Evolutionary conservation across 495 filamentous ascomycete genomes (phyloP).

Genomic region (Letharia lupina): DNA sequence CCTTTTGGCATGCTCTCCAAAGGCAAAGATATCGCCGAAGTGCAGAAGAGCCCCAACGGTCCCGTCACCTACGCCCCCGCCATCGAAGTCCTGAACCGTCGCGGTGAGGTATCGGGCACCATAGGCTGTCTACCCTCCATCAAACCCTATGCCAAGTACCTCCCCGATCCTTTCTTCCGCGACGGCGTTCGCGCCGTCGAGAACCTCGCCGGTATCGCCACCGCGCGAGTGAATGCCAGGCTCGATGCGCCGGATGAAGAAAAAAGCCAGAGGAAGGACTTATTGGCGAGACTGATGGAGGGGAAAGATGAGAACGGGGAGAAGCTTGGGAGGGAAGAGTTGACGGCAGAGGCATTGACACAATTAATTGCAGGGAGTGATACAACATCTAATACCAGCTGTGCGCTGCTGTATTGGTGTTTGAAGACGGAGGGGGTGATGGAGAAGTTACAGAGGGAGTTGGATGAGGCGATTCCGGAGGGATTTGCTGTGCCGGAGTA

Average conservation of each 20-base stretch:
- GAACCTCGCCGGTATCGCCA: slow-evolving; percentile 55
- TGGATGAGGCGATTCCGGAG: slow-evolving; percentile 60
- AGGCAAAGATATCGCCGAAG: slow-evolving; percentile 52
- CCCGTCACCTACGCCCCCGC: slow-evolving; percentile 42
- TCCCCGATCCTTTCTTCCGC: slow-evolving; percentile 46
- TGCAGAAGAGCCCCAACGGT: slow-evolving; percentile 40
- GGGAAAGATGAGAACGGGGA: slow-evolving; percentile 73
- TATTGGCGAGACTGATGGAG: slow-evolving; percentile 79
- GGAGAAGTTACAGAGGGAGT: slow-evolving; percentile 57
- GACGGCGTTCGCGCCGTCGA: slow-evolving; percentile 43
- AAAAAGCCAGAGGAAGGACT: slow-evolving; percentile 55
- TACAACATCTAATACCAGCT: slow-evolving; percentile 84
- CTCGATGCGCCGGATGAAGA: slow-evolving; percentile 56
- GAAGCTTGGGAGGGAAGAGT: slow-evolving; percentile 63
- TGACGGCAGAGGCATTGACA: slow-evolving; percentile 82
- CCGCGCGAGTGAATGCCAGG: slow-evolving; percentile 68
- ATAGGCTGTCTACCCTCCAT: slow-evolving; percentile 40
- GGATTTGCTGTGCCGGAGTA: slow-evolving; percentile 57
- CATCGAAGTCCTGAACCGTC: slow-evolving; percentile 48
- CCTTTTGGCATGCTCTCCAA: slow-evolving; percentile 49
- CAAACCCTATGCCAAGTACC: slow-evolving; percentile 44
- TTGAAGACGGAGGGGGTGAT: slow-evolving; percentile 63
- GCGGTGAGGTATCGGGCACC: slow-evolving; percentile 46
- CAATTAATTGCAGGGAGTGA: slow-evolving; percentile 88
- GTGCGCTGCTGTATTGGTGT: slow-evolving; percentile 74